These are phyloP conservation scores for Botrytis squamosa DNA, from an alignment of 2,329 filamentous ascomycete species.

Conservation along the genomic window DNA sequence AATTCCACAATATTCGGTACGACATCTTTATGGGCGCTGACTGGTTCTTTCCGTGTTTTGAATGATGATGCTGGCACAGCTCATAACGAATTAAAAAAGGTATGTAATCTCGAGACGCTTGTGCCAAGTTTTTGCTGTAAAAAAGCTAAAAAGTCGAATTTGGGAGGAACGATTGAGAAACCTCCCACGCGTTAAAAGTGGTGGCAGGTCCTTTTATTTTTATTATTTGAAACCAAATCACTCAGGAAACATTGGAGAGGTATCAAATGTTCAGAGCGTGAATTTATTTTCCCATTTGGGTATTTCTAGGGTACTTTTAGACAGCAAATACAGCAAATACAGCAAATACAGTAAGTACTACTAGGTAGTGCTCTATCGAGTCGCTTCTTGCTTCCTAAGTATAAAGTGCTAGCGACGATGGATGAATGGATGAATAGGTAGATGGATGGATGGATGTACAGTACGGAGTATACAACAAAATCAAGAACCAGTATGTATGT, in stretches of 20 bases:
- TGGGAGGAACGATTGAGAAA: not conserved
- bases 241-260: not conserved
- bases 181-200: not conserved
- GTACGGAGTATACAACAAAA: not conserved
- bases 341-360: not conserved
- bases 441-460: not conserved
- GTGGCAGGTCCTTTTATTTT: not conserved
- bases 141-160: not conserved
- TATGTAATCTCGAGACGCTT: not conserved
- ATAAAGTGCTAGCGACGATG: not conserved
- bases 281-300: not conserved
- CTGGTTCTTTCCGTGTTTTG: not conserved
- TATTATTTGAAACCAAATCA: not conserved
- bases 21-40: conserved; percentile 8
- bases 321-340: not conserved
- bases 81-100: not conserved
- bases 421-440: not conserved
- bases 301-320: not conserved
- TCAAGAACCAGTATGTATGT: not conserved
- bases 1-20: conserved; percentile 15
- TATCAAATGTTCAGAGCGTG: not conserved
- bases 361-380: not conserved
- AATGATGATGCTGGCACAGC: not conserved
- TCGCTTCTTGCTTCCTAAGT: not conserved
- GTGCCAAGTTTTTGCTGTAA: conserved; percentile 11